A percentile compares a stretch with the other conserved stretches of the same genome.
Conservation (phyloP, 1,139 yeast genomes). For the Candida tropicalis region DNA sequence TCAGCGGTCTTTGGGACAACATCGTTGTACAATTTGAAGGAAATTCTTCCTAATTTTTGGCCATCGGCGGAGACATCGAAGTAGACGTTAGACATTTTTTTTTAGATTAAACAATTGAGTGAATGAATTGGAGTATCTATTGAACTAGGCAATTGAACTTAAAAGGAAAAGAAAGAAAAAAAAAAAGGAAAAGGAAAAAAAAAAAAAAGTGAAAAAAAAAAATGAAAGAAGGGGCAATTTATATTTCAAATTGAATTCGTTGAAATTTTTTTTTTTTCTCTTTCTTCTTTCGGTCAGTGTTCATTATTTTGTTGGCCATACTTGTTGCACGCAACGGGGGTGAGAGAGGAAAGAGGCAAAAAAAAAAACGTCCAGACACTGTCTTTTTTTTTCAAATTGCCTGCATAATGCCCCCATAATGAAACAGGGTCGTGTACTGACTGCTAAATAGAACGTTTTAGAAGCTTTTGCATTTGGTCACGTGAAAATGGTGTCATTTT, state of each 20-base stretch:
- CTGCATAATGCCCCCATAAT: constrained; percentile 1
- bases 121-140: constrained; percentile 6
- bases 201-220: constrained; percentile 20
- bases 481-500: not conserved
- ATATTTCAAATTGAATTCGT: not conserved
- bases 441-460: not conserved
- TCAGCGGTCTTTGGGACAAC: constrained; percentile 98
- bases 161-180: constrained; percentile 3
- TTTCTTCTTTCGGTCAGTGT: not conserved
- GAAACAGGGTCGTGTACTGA: not conserved
- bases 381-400: not conserved
- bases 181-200: not conserved
- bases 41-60: constrained; percentile 34
- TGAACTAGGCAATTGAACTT: constrained; percentile 4
- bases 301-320: not conserved
- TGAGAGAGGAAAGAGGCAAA: not conserved
- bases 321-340: constrained; percentile 1
- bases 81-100: constrained; percentile 59
- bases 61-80: constrained; percentile 79
- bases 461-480: not conserved
- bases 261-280: constrained; percentile 1
- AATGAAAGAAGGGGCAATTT: constrained; percentile 24
- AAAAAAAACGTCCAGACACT: not conserved
- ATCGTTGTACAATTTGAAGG: constrained; percentile 77
- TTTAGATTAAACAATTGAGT: constrained; percentile 5